Percentiles rank a stretch among this genome's conserved stretches.
Evolutionary conservation across 805 yeast genomes (phyloP).

Genomic region (Wickerhamomyces hampshirensis): DNA sequence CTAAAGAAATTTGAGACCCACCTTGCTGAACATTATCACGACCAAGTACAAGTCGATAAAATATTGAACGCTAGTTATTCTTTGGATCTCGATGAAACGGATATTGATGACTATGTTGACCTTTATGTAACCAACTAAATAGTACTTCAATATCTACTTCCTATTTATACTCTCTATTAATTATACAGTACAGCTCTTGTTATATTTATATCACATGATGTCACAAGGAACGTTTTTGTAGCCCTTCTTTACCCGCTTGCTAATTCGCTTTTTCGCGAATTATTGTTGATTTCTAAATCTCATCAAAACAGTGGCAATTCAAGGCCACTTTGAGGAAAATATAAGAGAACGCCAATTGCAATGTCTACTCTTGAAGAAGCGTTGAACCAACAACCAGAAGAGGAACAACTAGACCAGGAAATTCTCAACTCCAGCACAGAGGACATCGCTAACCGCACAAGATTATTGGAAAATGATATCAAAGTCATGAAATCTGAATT

Average conservation of each 20-base stretch:
- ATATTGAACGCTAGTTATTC: slow-evolving; percentile 33
- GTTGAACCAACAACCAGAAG: slow-evolving; percentile 43
- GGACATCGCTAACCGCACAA: slow-evolving; percentile 81
- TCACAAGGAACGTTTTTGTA: too few species aligned
- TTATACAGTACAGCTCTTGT: too few species aligned
- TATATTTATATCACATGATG: too few species aligned
- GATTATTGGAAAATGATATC: slow-evolving; percentile 88
- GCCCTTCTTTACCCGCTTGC: too few species aligned
- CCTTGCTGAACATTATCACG: slow-evolving; percentile 38
- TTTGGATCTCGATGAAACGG: slow-evolving; percentile 33
- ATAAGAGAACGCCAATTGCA: too few species aligned
- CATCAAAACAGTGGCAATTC: not conserved
- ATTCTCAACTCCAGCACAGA: slow-evolving; percentile 71
- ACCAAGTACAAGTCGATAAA: slow-evolving; percentile 30
- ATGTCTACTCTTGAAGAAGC: slow-evolving; percentile 88
- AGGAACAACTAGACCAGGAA: slow-evolving; percentile 63
- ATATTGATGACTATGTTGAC: slow-evolving; percentile 45
- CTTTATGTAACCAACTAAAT: too few species aligned
- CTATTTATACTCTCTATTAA: too few species aligned
- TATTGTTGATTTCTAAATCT: too few species aligned
- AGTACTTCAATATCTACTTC: too few species aligned
- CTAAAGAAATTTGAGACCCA: slow-evolving; percentile 48
- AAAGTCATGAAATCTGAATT: slow-evolving; percentile 90
- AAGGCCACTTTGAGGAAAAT: too few species aligned
- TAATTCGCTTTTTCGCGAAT: too few species aligned